A percentile compares a stretch with the other conserved stretches of the same genome.
These are phyloP conservation scores for Litsea cubeba DNA, from an alignment of 164 flowering plant species.

Conservation along the genomic window DNA sequence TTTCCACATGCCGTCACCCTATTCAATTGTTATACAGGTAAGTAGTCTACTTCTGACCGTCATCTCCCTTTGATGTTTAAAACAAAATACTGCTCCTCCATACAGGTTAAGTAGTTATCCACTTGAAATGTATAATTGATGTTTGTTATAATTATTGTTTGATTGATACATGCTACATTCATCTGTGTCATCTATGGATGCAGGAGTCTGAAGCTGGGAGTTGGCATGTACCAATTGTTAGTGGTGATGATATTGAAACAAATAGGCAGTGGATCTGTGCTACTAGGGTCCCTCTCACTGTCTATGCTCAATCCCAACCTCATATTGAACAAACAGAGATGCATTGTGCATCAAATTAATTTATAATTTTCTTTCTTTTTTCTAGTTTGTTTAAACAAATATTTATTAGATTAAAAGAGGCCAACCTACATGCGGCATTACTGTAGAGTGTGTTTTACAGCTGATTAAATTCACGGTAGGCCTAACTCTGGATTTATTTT, in stretches of 20 bases:
- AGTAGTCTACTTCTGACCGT: neutral
- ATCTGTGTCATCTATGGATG: slow-evolving; percentile 13
- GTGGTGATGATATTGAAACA: slow-evolving; percentile 49
- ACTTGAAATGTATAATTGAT: too few relatives aligned
- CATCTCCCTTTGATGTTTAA: too few relatives aligned
- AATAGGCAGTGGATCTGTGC: slow-evolving; percentile 84
- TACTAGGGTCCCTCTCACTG: slow-evolving; percentile 27
- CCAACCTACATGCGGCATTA: too few relatives aligned
- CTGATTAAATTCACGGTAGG: too few relatives aligned
- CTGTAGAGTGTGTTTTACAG: too few relatives aligned
- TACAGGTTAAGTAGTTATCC: neutral
- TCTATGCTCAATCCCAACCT: neutral
- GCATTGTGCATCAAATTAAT: neutral
- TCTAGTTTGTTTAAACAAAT: too few relatives aligned
- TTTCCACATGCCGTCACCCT: slow-evolving; percentile 83
- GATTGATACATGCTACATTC: neutral
- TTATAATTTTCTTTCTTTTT: too few relatives aligned
- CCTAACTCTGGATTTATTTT: too few relatives aligned
- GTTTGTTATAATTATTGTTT: too few relatives aligned
- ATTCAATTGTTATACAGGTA: slow-evolving; percentile 88
- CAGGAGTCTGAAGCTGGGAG: slow-evolving; percentile 82
- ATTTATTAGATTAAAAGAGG: too few relatives aligned
- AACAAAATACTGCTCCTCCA: neutral
- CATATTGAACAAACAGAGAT: slow-evolving; percentile 2
- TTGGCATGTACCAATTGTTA: slow-evolving; percentile 80